Percentiles rank a stretch among this genome's conserved stretches.
phyloP scores from a whole-genome alignment of 495 filamentous ascomycete species.

The Podospora appendiculata region DNA sequence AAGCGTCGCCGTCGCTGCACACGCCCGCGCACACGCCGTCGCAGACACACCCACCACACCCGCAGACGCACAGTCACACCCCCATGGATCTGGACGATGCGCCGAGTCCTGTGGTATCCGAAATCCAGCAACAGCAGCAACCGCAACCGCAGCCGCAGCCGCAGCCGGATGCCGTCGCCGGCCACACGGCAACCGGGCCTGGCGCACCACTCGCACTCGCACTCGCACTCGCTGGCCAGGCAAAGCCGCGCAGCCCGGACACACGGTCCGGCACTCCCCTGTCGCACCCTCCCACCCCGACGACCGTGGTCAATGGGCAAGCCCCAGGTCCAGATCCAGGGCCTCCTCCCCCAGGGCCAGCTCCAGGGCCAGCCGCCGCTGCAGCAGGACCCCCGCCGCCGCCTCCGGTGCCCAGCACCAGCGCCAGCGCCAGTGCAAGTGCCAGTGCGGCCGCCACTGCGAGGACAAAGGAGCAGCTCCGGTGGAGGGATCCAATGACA shows the following conservation, averaged over 20 bases:
- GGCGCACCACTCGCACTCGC: too few relatives aligned
- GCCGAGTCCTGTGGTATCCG: conserved; percentile 6
- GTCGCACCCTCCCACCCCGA: conserved; percentile 5
- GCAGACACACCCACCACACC: background rate
- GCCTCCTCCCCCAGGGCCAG: too few relatives aligned
- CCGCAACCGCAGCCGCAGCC: background rate
- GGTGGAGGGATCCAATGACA: conserved; percentile 15
- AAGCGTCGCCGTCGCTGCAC: background rate
- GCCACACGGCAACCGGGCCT: too few relatives aligned
- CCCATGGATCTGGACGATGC: background rate
- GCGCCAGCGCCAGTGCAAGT: background rate
- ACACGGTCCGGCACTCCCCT: conserved; percentile 7
- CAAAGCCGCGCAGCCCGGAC: background rate
- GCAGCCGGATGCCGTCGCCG: too few relatives aligned
- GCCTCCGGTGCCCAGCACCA: too few relatives aligned
- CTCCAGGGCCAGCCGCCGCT: too few relatives aligned
- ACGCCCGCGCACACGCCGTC: background rate
- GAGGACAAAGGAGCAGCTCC: conserved; percentile 4
- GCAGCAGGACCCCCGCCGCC: too few relatives aligned
- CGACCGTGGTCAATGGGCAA: conserved; percentile 2
- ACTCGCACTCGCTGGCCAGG: too few relatives aligned
- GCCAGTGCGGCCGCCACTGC: background rate
- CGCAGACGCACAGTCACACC: background rate
- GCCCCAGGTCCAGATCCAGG: background rate
- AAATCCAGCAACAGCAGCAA: conserved; percentile 1